Base-by-base conservation (phyloP, 1,284 basidiomycete species). In the Boletus albobrunnescens region DNA sequence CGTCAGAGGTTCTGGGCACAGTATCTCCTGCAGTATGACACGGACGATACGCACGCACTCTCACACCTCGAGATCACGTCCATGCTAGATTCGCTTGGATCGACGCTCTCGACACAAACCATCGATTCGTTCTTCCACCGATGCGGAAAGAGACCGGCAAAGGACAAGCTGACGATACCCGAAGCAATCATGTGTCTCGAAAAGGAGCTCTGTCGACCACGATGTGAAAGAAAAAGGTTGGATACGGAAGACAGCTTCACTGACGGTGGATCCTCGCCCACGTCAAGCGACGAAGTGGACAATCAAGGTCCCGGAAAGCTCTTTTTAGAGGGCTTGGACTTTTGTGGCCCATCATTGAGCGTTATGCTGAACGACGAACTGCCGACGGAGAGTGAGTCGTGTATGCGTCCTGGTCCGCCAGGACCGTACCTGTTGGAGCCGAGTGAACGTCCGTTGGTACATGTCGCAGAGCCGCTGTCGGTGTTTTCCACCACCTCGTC, bases 71-170 rank as follows among this genome's bases (percentile, higher is more conserved):
- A 99, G 67, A 75, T 99, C 20, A 87, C 87, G 0, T 88, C 90
- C n/a, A 95, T 98, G 91, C 84, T 99, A 43, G 94, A 97, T 70
- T 96, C 94, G 6, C 82, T 99, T 24, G 94, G 94, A 4, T 95
- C 93, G 3, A 98, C 95, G 0, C 79, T 99, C 31, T 90, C 90
- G 4, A 70, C 68, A 0, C 74, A 82, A 41, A 99, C 95, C 1
- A 73, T 94, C 52, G 78, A 87, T 56, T 75, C 78, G 7, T 95
- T 94, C 77, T 98, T 87, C 70, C 79, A 73, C 8, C 76, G 80
- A 6, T 80, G 77, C 61, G 75, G 77, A 55, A 91, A 92, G 71
- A 72, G 77, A 8, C 75, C 84, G 0, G 76, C 79, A 4, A 70
- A 74, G 19, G 92, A 87, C 53, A 84, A 90, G 57, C 70, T 99